A percentile compares a stretch with the other conserved stretches of the same genome.
These are phyloP conservation scores for Ceraceosorus guamensis DNA, from an alignment of 1,284 basidiomycete species.

Conservation along the genomic window DNA sequence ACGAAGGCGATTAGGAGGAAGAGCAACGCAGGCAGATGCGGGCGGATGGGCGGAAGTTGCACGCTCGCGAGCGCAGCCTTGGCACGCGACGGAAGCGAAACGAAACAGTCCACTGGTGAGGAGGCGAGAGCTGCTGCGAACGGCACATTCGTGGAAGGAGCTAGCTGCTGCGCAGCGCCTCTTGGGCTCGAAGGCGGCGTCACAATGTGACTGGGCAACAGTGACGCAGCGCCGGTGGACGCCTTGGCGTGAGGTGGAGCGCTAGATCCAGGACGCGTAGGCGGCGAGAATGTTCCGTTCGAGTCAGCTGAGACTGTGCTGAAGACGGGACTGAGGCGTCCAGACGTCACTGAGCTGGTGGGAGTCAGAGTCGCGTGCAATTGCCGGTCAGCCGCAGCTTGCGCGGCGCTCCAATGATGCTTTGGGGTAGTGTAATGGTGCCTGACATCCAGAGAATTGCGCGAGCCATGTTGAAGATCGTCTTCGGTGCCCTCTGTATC, in stretches of 20 bases:
- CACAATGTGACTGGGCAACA: conserved; percentile 5
- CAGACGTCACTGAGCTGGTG: conserved; percentile 9
- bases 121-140: not conserved
- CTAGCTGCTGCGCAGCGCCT: too few species aligned
- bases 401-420: conserved; percentile 35
- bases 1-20: conserved; percentile 33
- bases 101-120: too few species aligned
- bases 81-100: too few species aligned
- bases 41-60: conserved; percentile 25
- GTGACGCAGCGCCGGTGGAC: too few species aligned
- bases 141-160: too few species aligned
- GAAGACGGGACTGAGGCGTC: conserved; percentile 18
- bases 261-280: conserved; percentile 19
- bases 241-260: not conserved
- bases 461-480: too few species aligned
- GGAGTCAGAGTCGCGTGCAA: not conserved
- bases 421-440: conserved; percentile 17
- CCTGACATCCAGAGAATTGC: too few species aligned
- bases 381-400: conserved; percentile 26
- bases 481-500: conserved; percentile 17
- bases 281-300: conserved; percentile 20
- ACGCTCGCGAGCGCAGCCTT: conserved; percentile 8
- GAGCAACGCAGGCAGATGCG: conserved; percentile 27
- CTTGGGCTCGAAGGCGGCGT: conserved; percentile 9
- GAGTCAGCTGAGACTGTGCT: conserved; percentile 5